Conservation (phyloP, 495 filamentous ascomycete species). For the Penicillium manginii region DNA sequence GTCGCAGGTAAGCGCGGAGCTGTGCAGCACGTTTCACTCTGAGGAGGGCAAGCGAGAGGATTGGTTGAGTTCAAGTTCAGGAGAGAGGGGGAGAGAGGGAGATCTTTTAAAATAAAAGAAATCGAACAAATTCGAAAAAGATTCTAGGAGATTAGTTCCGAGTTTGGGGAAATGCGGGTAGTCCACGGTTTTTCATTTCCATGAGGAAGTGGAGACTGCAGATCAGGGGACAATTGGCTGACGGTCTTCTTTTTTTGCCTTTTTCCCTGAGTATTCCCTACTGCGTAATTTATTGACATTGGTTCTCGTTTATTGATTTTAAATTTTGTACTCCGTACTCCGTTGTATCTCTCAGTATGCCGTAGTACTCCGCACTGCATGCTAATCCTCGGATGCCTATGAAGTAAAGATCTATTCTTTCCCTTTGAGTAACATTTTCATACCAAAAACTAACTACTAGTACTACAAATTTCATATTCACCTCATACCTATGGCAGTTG, state of each 20-base stretch:
- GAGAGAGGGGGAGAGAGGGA: neutral
- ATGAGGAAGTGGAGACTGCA: conserved; percentile 16
- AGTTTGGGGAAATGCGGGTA: conserved; percentile 9
- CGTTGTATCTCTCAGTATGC: neutral
- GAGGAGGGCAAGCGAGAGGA: conserved; percentile 9
- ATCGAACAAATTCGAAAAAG: neutral
- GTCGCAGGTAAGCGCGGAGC: conserved; percentile 26
- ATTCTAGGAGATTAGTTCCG: neutral
- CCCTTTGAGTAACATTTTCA: neutral
- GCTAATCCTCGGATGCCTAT: neutral
- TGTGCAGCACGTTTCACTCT: conserved; percentile 6
- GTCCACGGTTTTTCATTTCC: neutral
- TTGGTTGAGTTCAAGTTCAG: neutral
- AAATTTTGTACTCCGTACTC: neutral
- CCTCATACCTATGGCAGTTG: neutral
- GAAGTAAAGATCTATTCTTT: neutral
- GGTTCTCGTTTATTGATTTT: neutral
- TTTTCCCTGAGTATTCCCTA: neutral
- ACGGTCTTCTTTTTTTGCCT: conserved; percentile 4
- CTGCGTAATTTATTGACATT: neutral
- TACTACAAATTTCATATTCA: neutral
- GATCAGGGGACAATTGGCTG: conserved; percentile 17
- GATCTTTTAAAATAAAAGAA: conserved; percentile 1
- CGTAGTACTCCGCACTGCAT: neutral
- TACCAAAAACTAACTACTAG: no score